Percentiles rank a stretch among this genome's conserved stretches.
phyloP scores from a whole-genome alignment of 192 early-diverging fungal species.

The Coemansia sp. region DNA sequence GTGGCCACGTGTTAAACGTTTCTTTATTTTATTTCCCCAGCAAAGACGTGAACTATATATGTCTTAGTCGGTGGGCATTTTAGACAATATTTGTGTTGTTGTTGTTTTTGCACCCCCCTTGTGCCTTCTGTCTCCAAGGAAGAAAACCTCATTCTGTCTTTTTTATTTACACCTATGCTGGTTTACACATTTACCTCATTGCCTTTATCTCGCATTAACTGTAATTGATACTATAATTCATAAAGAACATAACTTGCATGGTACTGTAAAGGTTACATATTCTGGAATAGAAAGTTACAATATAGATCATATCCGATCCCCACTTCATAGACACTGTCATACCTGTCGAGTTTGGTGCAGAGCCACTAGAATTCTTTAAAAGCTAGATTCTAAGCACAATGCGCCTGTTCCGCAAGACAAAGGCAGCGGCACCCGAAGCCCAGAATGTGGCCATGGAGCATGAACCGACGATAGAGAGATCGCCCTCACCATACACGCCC shows the following conservation, averaged over 20 bases:
- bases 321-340: neutral
- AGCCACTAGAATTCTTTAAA: neutral
- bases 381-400: constrained; percentile 6
- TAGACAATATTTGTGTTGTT: constrained; percentile 1
- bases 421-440: constrained; percentile 5
- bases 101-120: neutral
- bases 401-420: constrained; percentile 52
- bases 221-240: neutral
- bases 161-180: neutral
- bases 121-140: neutral
- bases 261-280: neutral
- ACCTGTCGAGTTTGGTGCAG: neutral
- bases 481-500: neutral
- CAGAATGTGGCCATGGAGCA: neutral
- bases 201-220: neutral
- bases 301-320: neutral
- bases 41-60: neutral
- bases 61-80: neutral
- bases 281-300: neutral
- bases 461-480: neutral
- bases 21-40: neutral
- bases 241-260: neutral
- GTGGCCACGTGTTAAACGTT: no score
- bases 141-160: neutral
- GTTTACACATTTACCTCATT: neutral